Base-by-base conservation (phyloP, 345 rosid species). In the Arabis alpina region DNA sequence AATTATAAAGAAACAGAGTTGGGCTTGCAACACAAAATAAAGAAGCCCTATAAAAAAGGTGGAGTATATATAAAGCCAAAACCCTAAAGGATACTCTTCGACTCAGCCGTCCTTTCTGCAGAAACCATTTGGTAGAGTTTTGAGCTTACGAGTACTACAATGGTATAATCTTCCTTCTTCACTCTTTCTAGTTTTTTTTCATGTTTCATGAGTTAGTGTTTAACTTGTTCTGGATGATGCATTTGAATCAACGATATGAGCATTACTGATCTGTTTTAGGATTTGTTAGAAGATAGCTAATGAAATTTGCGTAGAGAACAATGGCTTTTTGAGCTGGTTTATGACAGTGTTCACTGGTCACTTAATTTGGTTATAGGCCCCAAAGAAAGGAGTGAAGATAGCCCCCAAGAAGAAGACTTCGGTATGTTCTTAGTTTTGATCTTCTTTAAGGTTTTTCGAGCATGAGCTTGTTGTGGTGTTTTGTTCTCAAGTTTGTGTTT, bases 381-480 rank as follows among this genome's bases (percentile, higher is more conserved):
- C 86, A 0, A 84, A 86, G 71, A 73, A 67, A 77, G 85, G 80
- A 63, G 86, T 66, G 36, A 84, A 82, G 32, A 61, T 72, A 32
- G 80, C 79, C 25, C 57, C 88, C 39, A 86, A 83, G 80, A 86
- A 84, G 84, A 86, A 84, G 76, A 59, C 74, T 76, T 85, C 74
- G 78, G 86, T 86, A 73, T 10, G 48, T 2, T 48, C 11, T 37
- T 19, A 1, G 7, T 2, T 51, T 23, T 37, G 10, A 0, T 27
- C 27, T 43, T 34, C 23, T 19, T 19, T 19, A 19, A 19, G 23
- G 23, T 0, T 19, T 19, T 19, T 19, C 23, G 23, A 19, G 23
- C 23, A 19, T 19, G 23, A 19, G 23, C 23, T 19, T 19, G 23
- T 19, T 19, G 23, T 19, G 23, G 23, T 1, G 23, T 19, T 32